These are phyloP conservation scores for Vinca minor DNA, from an alignment of 257 asterid genomes.

Conservation along the genomic window DNA sequence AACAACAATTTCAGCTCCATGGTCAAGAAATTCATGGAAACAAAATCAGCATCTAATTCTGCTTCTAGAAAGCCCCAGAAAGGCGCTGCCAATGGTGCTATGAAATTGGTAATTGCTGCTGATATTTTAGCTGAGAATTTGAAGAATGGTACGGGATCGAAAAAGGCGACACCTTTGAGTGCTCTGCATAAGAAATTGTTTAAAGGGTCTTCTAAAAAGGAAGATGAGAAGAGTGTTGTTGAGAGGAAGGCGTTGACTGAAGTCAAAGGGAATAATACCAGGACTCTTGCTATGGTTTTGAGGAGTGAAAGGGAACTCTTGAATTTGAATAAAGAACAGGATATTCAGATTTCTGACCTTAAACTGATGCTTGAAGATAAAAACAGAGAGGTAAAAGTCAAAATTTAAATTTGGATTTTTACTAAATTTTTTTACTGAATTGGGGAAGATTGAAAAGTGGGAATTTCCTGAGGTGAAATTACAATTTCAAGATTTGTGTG, in stretches of 20 bases:
- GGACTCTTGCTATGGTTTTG: constrained; percentile 84
- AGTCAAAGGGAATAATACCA: constrained; percentile 54
- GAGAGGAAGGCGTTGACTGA: constrained; percentile 78
- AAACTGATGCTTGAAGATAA: constrained; percentile 51
- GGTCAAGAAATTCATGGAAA: too few species aligned
- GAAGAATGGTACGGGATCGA: constrained; percentile 39
- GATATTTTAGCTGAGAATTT: constrained; percentile 67
- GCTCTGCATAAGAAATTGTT: too few species aligned
- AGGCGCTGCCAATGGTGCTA: constrained; percentile 34
- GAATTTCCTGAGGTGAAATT: too few species aligned
- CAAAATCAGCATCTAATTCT: too few species aligned
- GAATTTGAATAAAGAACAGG: too few species aligned
- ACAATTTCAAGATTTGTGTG: too few species aligned
- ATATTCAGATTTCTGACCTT: constrained; percentile 50
- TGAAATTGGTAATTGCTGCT: constrained; percentile 33
- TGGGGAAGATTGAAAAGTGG: neutral
- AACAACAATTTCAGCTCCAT: too few species aligned
- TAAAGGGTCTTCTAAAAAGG: constrained; percentile 65
- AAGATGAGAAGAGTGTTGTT: constrained; percentile 39
- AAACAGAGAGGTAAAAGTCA: constrained; percentile 55
- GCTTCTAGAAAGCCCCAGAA: too few species aligned
- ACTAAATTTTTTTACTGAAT: neutral
- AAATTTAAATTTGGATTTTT: neutral
- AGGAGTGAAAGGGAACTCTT: constrained; percentile 97
- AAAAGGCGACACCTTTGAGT: constrained; percentile 40